phyloP scores from a whole-genome alignment of 345 rosid genomes.

The Moringa oleifera region DNA sequence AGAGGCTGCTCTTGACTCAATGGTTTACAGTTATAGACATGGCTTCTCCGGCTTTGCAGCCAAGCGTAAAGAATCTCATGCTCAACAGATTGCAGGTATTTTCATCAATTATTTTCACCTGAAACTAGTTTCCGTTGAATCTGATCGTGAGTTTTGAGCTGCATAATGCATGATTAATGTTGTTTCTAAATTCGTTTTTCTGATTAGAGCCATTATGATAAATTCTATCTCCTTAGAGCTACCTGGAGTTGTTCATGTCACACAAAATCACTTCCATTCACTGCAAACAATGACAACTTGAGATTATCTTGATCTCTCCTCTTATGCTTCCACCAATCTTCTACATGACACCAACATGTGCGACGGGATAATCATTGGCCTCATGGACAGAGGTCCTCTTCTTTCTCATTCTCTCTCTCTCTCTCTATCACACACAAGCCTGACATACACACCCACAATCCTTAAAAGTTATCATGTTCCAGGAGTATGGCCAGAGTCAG shows the following conservation, averaged over 20 bases:
- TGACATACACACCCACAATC: neutral
- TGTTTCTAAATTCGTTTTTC: no score
- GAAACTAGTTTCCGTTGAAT: no score
- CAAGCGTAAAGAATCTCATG: slow-evolving; percentile 34
- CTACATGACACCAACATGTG: slow-evolving; percentile 24
- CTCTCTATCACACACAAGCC: neutral
- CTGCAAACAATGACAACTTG: slow-evolving; percentile 42
- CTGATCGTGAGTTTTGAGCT: no score
- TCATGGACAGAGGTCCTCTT: slow-evolving; percentile 25
- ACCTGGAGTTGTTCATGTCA: slow-evolving; percentile 37
- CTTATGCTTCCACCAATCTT: slow-evolving; percentile 12
- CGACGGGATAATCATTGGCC: slow-evolving; percentile 25
- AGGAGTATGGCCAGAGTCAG: slow-evolving; percentile 42
- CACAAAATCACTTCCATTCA: slow-evolving; percentile 24
- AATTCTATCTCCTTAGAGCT: slow-evolving; percentile 16
- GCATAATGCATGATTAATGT: no score
- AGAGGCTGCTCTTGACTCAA: slow-evolving; percentile 32
- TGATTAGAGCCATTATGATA: no score
- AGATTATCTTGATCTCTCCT: slow-evolving; percentile 38
- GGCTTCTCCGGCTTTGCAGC: slow-evolving; percentile 58
- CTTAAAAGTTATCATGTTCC: neutral
- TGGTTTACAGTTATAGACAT: slow-evolving; percentile 41
- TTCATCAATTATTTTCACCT: no score
- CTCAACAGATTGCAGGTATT: slow-evolving; percentile 29
- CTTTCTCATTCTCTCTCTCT: neutral